phyloP scores from a whole-genome alignment of 257 asterid genomes.

The Rhazya stricta region DNA sequence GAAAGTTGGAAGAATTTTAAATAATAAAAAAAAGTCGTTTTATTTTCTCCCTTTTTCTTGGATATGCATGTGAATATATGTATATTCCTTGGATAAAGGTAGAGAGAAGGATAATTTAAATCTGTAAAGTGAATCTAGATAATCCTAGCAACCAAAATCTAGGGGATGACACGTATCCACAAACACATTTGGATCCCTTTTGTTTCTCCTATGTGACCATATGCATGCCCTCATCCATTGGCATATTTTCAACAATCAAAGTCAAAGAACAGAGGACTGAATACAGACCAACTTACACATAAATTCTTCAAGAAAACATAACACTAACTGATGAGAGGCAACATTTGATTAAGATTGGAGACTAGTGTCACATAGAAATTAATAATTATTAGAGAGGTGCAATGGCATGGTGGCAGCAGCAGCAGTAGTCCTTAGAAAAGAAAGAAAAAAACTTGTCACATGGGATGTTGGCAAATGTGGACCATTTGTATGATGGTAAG shows the following conservation, averaged over 20 bases:
- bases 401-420: not conserved
- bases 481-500: conserved; percentile 24
- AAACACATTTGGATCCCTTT: not conserved
- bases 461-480: conserved; percentile 40
- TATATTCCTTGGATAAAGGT: too few species aligned
- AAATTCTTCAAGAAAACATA: not conserved
- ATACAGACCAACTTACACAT: not conserved
- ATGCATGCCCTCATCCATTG: not conserved
- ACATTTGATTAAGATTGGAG: not conserved
- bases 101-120: too few species aligned
- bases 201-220: not conserved
- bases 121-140: conserved; percentile 10
- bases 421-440: not conserved
- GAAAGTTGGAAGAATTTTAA: too few species aligned
- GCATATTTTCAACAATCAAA: not conserved
- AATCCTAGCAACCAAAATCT: not conserved
- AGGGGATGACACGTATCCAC: not conserved
- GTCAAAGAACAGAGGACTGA: conserved; percentile 1
- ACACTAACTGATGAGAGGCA: not conserved
- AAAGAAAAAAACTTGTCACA: conserved; percentile 23
- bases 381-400: too few species aligned
- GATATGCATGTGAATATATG: too few species aligned
- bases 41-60: too few species aligned
- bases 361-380: too few species aligned
- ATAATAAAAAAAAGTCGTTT: too few species aligned